A percentile compares a stretch with the other conserved stretches of the same genome.
These are phyloP conservation scores for Moricandia arvensis DNA, from an alignment of 345 rosid genomes.

Conservation along the genomic window DNA sequence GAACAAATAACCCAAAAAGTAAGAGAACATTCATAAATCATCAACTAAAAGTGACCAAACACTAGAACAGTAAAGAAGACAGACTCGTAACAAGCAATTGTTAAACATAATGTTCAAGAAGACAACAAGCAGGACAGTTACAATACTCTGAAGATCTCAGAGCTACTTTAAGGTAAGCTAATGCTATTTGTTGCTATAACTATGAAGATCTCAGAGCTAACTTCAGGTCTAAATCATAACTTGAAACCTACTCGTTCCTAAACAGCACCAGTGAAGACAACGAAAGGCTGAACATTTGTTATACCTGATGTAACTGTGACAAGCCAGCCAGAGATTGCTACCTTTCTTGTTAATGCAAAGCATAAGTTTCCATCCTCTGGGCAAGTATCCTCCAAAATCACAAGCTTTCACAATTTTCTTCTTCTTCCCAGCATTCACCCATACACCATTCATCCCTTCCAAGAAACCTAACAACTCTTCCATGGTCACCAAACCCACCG, in stretches of 20 bases:
- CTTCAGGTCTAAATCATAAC: constrained; percentile 9
- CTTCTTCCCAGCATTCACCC: constrained; percentile 67
- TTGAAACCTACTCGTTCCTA: background rate
- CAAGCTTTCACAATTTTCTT: constrained; percentile 59
- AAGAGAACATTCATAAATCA: background rate
- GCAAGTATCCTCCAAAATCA: constrained; percentile 52
- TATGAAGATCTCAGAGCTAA: background rate
- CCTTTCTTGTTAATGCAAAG: constrained; percentile 56
- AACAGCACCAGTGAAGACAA: constrained; percentile 5
- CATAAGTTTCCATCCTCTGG: constrained; percentile 68
- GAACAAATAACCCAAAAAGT: background rate
- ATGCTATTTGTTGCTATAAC: background rate
- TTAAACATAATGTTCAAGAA: background rate
- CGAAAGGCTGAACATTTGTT: constrained; percentile 5
- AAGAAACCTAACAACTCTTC: constrained; percentile 54
- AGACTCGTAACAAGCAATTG: background rate
- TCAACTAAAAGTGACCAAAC: background rate
- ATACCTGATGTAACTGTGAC: constrained; percentile 70
- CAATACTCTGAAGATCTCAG: background rate
- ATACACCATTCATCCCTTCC: constrained; percentile 56
- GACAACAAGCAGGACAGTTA: background rate
- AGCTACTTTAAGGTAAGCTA: background rate
- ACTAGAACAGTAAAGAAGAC: background rate
- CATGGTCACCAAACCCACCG: constrained; percentile 45
- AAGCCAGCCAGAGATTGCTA: constrained; percentile 46